phyloP scores from a whole-genome alignment of 1,284 basidiomycete species.

The Apiotrichum sp. region DNA sequence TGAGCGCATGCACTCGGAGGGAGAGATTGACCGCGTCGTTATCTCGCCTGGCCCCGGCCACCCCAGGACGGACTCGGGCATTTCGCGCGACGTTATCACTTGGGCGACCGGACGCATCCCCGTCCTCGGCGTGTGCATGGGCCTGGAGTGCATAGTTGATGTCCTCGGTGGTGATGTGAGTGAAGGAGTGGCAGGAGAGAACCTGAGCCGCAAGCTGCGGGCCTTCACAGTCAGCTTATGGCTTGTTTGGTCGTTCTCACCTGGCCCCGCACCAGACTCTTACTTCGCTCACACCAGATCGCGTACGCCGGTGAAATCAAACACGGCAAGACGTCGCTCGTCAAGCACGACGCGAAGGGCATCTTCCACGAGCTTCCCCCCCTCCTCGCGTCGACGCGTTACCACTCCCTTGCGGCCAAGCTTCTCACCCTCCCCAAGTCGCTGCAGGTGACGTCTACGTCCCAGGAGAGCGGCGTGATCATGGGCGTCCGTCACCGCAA shows the following conservation, averaged over 20 bases:
- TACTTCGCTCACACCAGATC: slow-evolving; percentile 24
- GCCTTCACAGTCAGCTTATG: neutral
- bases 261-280: neutral
- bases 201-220: neutral
- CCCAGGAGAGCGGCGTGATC: slow-evolving; percentile 84
- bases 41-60: slow-evolving; percentile 97
- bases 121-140: slow-evolving; percentile 96
- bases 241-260: neutral
- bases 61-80: slow-evolving; percentile 84
- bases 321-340: slow-evolving; percentile 88
- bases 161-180: slow-evolving; percentile 77
- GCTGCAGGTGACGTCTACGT: slow-evolving; percentile 77
- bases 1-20: slow-evolving; percentile 54
- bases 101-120: slow-evolving; percentile 91
- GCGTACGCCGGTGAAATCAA: slow-evolving; percentile 96
- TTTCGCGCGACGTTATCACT: slow-evolving; percentile 79
- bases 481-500: slow-evolving; percentile 94
- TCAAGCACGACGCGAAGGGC: slow-evolving; percentile 83
- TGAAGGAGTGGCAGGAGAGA: slow-evolving; percentile 10
- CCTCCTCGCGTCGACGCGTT: slow-evolving; percentile 81
- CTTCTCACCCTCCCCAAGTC: slow-evolving; percentile 69
- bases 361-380: slow-evolving; percentile 81
- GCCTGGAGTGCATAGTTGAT: slow-evolving; percentile 88
- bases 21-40: slow-evolving; percentile 67
- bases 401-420: slow-evolving; percentile 89